These are phyloP conservation scores for Gymnopilus junonius DNA, from an alignment of 768 basidiomycete genomes.

Conservation along the genomic window DNA sequence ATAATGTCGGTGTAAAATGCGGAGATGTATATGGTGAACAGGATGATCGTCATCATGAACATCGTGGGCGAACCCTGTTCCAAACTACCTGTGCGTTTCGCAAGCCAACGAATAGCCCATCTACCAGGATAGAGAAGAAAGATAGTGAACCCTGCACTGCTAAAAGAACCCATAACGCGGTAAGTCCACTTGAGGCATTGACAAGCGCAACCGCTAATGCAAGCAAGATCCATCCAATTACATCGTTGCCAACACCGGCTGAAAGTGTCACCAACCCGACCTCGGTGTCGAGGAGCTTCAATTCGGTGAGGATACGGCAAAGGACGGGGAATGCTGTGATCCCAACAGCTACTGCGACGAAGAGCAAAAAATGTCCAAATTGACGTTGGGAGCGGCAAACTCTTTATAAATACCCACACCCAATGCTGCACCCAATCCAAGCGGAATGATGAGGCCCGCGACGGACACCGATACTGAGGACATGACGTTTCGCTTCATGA, in stretches of 20 bases:
- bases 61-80: conserved; percentile 75
- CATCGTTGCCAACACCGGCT: conserved; percentile 81
- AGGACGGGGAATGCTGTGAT: conserved; percentile 86
- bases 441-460: conserved; percentile 75
- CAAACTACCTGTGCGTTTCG: conserved; percentile 68
- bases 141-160: conserved; percentile 65
- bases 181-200: conserved; percentile 73
- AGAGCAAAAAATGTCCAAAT: conserved; percentile 86
- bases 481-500: conserved; percentile 67
- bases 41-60: conserved; percentile 76
- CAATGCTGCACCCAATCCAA: conserved; percentile 78
- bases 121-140: conserved; percentile 69
- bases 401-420: conserved; percentile 77
- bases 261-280: conserved; percentile 86
- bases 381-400: conserved; percentile 60
- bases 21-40: conserved; percentile 74
- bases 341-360: conserved; percentile 81
- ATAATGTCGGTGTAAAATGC: conserved; percentile 90
- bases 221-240: conserved; percentile 83
- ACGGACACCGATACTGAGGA: conserved; percentile 63
- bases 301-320: conserved; percentile 83
- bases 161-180: conserved; percentile 83
- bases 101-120: conserved; percentile 70
- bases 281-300: conserved; percentile 79
- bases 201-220: conserved; percentile 85